Conservation (phyloP, 495 filamentous ascomycete genomes). For the Xylaria nigripes region DNA sequence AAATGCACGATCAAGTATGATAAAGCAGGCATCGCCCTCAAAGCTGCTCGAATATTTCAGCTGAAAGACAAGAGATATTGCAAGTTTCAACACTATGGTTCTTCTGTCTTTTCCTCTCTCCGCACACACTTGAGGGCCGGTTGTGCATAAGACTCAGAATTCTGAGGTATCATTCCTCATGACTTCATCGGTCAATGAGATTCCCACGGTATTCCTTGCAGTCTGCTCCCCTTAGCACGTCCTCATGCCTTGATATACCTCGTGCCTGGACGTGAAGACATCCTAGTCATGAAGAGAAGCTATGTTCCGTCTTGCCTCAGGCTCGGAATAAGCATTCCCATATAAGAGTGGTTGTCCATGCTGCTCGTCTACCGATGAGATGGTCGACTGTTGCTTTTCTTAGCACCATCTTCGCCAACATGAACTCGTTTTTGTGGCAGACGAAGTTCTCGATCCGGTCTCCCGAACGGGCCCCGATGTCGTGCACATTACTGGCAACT, state of each 20-base stretch:
- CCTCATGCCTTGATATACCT: no score
- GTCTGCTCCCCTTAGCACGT: neutral
- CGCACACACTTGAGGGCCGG: neutral
- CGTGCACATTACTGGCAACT: neutral
- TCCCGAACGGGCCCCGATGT: neutral
- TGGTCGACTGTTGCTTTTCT: neutral
- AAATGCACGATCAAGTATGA: constrained; percentile 5
- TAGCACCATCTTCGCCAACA: neutral
- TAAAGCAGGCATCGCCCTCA: neutral
- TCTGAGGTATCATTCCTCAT: neutral
- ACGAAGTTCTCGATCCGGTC: neutral
- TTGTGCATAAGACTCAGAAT: neutral
- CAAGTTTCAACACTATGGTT: no score
- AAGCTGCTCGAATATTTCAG: no score
- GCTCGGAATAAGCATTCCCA: neutral
- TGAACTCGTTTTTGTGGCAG: neutral
- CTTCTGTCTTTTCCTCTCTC: no score
- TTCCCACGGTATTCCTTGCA: neutral
- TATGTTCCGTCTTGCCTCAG: neutral
- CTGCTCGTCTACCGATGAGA: neutral
- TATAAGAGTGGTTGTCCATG: neutral
- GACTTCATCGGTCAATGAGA: neutral
- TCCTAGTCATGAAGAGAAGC: neutral
- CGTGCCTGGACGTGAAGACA: no score
- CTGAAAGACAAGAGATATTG: no score